These are phyloP conservation scores for Hemisphaericaspora xylofermentans DNA, from an alignment of 1,139 yeast genomes.

Conservation along the genomic window DNA sequence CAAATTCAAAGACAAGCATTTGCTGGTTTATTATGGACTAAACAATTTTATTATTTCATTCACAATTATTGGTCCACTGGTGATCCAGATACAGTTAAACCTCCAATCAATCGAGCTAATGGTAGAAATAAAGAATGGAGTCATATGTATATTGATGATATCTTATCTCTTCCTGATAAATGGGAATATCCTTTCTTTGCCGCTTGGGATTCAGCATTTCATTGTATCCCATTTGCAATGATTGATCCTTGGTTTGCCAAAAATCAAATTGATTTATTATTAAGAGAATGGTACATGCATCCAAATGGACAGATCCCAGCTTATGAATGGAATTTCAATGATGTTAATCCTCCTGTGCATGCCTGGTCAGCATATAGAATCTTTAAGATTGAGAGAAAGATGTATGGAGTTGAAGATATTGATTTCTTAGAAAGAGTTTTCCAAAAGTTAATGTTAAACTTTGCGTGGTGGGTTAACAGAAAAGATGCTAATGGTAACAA, in stretches of 20 bases:
- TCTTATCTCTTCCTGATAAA: conserved; percentile 89
- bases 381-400: conserved; percentile 83
- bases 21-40: conserved; percentile 93
- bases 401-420: conserved; percentile 80
- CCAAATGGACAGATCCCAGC: conserved; percentile 99
- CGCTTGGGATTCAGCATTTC: conserved; percentile 98
- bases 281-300: conserved; percentile 98
- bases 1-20: conserved; percentile 91
- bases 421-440: conserved; percentile 88
- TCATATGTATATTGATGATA: conserved; percentile 85
- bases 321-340: conserved; percentile 95
- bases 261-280: conserved; percentile 79
- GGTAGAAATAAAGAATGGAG: conserved; percentile 89
- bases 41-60: conserved; percentile 87
- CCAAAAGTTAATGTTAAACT: conserved; percentile 84
- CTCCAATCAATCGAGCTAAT: conserved; percentile 77
- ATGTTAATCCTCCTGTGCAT: conserved; percentile 96
- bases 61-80: conserved; percentile 89
- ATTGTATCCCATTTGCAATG: conserved; percentile 92
- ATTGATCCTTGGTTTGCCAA: conserved; percentile 94
- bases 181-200: conserved; percentile 98
- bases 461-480: conserved; percentile 98
- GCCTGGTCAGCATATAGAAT: conserved; percentile 96
- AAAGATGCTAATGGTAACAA: conserved; percentile 88
- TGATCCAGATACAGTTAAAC: conserved; percentile 75